Base-by-base conservation (phyloP, 306 rosid species). In the Dalbergia oliveri region DNA sequence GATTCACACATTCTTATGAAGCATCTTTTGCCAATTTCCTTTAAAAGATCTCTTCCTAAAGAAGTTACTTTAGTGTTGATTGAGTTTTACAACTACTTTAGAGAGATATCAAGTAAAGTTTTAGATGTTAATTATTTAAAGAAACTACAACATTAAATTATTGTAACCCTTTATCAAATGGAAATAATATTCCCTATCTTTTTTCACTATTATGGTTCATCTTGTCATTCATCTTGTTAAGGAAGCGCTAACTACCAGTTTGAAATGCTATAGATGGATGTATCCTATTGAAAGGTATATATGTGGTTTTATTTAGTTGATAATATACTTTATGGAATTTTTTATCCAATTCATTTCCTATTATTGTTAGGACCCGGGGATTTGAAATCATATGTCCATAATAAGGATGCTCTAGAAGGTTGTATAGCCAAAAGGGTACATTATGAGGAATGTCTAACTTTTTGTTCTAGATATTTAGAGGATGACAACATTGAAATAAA, bases 131-230 rank as follows among this genome's bases (percentile, higher is more conserved):
- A 34, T 1, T 7, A 79, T 11, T 8, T 79, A 3, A 53, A 69
- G 6, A 18, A 43, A n/a, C 50, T 70, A 4, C 23, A 34, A 6
- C 35, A 33, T 0, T 0, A 11, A 12, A 57, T 59, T 11, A 11
- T 37, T 11, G 1, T 47, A 3, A 61, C 53, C 19, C 65, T 79
- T 60, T 69, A 43, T 4, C 63, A 59, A 2, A 65, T 70, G 35
- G 44, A 70, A 33, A 79, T 59, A n/a, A 60, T 79, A 14, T 70
- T 56, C 11, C 33, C 56, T 39, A 44, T 45, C 66, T 6, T 56
- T 50, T 34, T 79, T 76, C 19, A 64, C n/a, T 9, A 31, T 76
- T 31, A 76, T 62, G 60, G 63, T 61, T 47, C 50, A 62, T 43
- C 33, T 63, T 19, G 70, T 49, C 15, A n/a, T 62, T 53, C 71